Percentiles rank a stretch among this genome's conserved stretches.
These are phyloP conservation scores for Clathrus columnatus DNA, from an alignment of 768 basidiomycete species.

Conservation along the genomic window DNA sequence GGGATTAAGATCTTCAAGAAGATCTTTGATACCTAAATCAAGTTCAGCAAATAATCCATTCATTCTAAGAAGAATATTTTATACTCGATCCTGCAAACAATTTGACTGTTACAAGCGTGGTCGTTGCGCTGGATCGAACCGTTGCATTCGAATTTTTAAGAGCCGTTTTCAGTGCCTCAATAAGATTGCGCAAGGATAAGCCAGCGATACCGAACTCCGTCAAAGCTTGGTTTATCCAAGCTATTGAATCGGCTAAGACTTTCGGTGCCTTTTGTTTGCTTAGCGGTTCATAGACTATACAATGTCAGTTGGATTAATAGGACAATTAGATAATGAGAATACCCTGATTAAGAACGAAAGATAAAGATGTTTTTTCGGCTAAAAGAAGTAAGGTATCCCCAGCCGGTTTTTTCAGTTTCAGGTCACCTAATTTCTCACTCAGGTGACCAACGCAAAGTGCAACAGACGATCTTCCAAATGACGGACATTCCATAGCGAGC, in stretches of 20 bases:
- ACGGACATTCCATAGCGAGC: slow-evolving; percentile 70
- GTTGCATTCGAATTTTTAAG: slow-evolving; percentile 91
- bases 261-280: slow-evolving; percentile 96
- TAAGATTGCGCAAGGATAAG: slow-evolving; percentile 69
- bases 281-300: slow-evolving; percentile 81
- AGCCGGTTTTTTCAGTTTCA: slow-evolving; percentile 94
- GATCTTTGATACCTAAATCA: slow-evolving; percentile 71
- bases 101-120: slow-evolving; percentile 82
- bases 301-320: slow-evolving; percentile 12
- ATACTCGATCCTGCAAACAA: slow-evolving; percentile 84
- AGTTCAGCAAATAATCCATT: slow-evolving; percentile 14
- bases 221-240: slow-evolving; percentile 81
- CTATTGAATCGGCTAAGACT: slow-evolving; percentile 82
- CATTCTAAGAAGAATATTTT: slow-evolving; percentile 15
- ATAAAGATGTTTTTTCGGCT: slow-evolving; percentile 87
- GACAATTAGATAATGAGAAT: background rate
- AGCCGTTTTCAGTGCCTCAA: slow-evolving; percentile 82
- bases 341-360: slow-evolving; percentile 93
- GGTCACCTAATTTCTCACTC: slow-evolving; percentile 90
- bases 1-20: slow-evolving; percentile 90
- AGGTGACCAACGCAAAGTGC: slow-evolving; percentile 77
- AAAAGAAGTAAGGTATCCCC: slow-evolving; percentile 78
- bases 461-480: slow-evolving; percentile 77
- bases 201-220: slow-evolving; percentile 89
- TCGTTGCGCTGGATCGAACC: slow-evolving; percentile 90